Evolutionary conservation across 2,329 filamentous ascomycete species (phyloP), one percentile per base, ranked within the genome.

Genomic region (Calonectria multiphialidica): DNA sequence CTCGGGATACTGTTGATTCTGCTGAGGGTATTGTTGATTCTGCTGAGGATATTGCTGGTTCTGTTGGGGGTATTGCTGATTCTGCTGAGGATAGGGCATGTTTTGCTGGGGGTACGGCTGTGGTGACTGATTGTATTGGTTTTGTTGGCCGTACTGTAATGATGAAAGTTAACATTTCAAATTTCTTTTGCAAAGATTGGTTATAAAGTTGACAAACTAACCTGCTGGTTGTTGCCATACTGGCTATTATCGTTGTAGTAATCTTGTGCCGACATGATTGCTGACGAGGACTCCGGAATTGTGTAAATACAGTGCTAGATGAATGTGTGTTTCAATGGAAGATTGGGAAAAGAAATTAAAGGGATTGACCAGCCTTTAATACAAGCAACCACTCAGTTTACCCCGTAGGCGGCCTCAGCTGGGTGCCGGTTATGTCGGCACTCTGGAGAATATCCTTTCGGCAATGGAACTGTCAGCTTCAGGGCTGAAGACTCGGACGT

Each of bases 231-330:
- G 53, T 59, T 61, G 50, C 71, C 70, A 18, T 66, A 59, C 33
- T 73, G 70, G 15, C 66, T 65, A n/a, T 73, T 55, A 3, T 73
- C 66, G 8, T 75, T 30, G 59, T 79, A 79, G 66, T 79, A 79
- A n/a, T 79, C 77, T 40, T 79, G 74, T 37, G 77, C 74, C 25
- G 77, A 78, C 77, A 79, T 79, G 15, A 18, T 53, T 4, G 25
- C 12, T 23, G 9, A 6, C 28, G 23, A 18, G 30, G 49, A 33
- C 10, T 53, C 15, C 18, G 15, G 23, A 13, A n/a, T 28, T 8
- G 10, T 50, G 6, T 28, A 13, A 28, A 30, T 5, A 25, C 25
- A 8, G 16, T 18, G 15, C 9, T 1, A 10, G 25, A 53, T 30
- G 6, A 33, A 50, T 18, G 25, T 33, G 3, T 33, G 15, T 30